These are phyloP conservation scores for Lasiosphaeria hispida DNA, from an alignment of 495 filamentous ascomycete genomes.

Conservation along the genomic window DNA sequence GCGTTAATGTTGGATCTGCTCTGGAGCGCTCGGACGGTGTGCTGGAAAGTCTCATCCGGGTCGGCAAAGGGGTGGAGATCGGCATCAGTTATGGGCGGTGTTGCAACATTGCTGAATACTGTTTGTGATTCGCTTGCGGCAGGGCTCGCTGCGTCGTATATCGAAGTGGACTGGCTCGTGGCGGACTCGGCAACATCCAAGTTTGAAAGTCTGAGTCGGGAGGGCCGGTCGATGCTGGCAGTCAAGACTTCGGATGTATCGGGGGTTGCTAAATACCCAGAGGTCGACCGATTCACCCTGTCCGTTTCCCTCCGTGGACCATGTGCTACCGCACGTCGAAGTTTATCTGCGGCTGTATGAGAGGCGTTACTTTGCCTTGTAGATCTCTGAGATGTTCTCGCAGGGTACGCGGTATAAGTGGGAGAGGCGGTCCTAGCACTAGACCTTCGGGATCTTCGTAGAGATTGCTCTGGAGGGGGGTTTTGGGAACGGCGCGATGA, in stretches of 20 bases:
- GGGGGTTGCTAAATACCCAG: constrained; percentile 47
- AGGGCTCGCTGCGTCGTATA: constrained; percentile 46
- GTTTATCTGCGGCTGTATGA: constrained; percentile 34
- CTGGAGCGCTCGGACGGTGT: constrained; percentile 35
- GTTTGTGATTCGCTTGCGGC: constrained; percentile 45
- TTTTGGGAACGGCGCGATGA: constrained; percentile 22
- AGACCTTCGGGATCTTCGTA: constrained; percentile 25
- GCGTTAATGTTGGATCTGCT: constrained; percentile 56
- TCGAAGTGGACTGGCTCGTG: constrained; percentile 46
- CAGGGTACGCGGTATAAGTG: constrained; percentile 25
- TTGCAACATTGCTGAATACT: constrained; percentile 54
- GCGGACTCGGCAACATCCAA: constrained; percentile 39
- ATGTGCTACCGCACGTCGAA: constrained; percentile 37
- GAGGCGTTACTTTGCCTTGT: constrained; percentile 15
- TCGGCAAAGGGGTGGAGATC: constrained; percentile 51
- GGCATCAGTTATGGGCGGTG: constrained; percentile 54
- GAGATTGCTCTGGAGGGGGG: constrained; percentile 17
- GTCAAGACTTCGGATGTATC: constrained; percentile 41
- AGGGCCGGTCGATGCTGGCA: constrained; percentile 25
- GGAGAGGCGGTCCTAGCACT: constrained; percentile 36
- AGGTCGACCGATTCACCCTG: constrained; percentile 21
- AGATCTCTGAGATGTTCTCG: constrained; percentile 30
- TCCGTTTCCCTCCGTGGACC: constrained; percentile 27
- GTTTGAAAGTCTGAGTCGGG: constrained; percentile 31
- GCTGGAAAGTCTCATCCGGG: constrained; percentile 42